Evolutionary conservation across 2,329 filamentous ascomycete species (phyloP).

Genomic region (Xylaria sp.): DNA sequence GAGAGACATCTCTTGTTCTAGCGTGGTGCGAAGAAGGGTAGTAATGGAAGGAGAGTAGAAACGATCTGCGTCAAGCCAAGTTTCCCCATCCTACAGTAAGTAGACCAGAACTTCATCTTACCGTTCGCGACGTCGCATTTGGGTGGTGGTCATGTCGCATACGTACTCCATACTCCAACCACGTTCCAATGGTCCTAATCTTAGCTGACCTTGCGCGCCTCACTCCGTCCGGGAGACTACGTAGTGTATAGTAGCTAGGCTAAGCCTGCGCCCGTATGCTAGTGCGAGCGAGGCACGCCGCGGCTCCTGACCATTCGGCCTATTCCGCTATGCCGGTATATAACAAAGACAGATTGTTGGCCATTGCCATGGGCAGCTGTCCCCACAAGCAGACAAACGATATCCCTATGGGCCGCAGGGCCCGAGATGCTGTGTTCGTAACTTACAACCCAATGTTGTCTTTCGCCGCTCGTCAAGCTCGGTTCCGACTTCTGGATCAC

Average conservation of each 20-base stretch:
- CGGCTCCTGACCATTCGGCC: neutral
- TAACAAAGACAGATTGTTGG: conserved; percentile 7
- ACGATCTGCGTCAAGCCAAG: conserved; percentile 11
- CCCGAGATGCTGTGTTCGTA: conserved; percentile 6
- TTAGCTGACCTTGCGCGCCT: conserved; percentile 19
- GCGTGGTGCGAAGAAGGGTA: neutral
- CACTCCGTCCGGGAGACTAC: conserved; percentile 10
- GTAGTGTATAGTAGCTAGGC: no score
- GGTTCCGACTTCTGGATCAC: conserved; percentile 18
- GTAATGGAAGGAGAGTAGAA: neutral
- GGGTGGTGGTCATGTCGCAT: neutral
- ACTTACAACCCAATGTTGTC: conserved; percentile 1
- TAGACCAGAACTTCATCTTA: conserved; percentile 2
- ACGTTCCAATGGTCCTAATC: conserved; percentile 5
- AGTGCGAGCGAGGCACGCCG: conserved; percentile 7
- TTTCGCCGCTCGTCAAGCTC: conserved; percentile 21
- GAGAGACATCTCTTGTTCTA: neutral
- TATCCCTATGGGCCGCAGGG: neutral
- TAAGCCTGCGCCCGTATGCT: conserved; percentile 3
- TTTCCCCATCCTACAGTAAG: conserved; percentile 10
- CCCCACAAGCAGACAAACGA: neutral
- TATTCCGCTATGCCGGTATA: neutral
- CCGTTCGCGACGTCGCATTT: conserved; percentile 7
- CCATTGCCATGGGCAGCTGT: neutral
- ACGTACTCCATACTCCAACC: conserved; percentile 16